Percentiles rank a stretch among this genome's conserved stretches.
Evolutionary conservation across 2,329 filamentous ascomycete species (phyloP).

Genomic region (Ophiostoma ips): DNA sequence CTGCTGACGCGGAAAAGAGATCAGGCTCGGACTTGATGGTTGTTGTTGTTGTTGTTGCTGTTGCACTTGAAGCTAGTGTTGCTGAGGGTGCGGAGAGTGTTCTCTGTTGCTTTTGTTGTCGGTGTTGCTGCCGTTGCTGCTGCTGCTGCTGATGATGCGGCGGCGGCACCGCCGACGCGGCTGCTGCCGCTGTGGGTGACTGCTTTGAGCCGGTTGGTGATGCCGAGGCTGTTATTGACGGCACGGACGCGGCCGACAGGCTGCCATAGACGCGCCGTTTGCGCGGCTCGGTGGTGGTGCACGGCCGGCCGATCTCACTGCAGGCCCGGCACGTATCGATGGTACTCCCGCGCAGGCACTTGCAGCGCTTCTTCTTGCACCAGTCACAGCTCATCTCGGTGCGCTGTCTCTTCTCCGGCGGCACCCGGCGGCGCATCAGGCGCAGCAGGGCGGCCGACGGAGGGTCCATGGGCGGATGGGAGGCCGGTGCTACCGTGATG

Average conservation of each 20-base stretch:
- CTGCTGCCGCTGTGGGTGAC: background rate
- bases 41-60: no score
- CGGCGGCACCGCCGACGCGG: no score
- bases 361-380: conserved; percentile 16
- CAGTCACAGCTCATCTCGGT: conserved; percentile 16
- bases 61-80: background rate
- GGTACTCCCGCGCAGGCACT: conserved; percentile 12
- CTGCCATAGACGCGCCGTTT: conserved; percentile 12
- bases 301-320: conserved; percentile 11
- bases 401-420: conserved; percentile 14
- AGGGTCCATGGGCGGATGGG: conserved; percentile 1
- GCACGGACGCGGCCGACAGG: background rate
- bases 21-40: background rate
- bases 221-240: background rate
- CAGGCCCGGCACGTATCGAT: conserved; percentile 13
- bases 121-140: background rate
- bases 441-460: conserved; percentile 10
- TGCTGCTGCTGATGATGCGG: background rate
- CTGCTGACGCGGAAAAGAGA: background rate
- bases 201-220: background rate
- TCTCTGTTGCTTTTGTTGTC: background rate
- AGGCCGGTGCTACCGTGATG: background rate
- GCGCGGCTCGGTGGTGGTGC: conserved; percentile 13
- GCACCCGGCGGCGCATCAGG: conserved; percentile 14
- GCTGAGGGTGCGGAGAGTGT: background rate